These are phyloP conservation scores for Globisporangium nodosum DNA, from an alignment of 352 stramenopile genomes.

Conservation along the genomic window DNA sequence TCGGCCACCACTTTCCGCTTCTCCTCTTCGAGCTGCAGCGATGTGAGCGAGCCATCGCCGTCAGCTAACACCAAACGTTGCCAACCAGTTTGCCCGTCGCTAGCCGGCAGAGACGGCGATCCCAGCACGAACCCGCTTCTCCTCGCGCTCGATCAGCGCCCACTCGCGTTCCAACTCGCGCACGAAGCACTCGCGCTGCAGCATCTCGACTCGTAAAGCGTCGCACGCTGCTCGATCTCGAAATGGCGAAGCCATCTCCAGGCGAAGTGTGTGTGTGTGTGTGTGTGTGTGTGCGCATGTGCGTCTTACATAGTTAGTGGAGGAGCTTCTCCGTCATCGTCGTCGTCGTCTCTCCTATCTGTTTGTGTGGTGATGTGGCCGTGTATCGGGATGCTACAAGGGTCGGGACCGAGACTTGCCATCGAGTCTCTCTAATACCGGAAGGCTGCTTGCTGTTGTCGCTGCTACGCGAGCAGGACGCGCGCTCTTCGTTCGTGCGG, in stretches of 20 bases:
- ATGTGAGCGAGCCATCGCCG: neutral
- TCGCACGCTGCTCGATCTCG: neutral
- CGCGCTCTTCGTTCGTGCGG: neutral
- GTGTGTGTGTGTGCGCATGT: too few relatives aligned
- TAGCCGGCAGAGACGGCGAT: neutral
- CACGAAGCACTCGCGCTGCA: conserved; percentile 46
- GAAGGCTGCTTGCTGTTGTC: neutral
- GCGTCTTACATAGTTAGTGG: neutral
- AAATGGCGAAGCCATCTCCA: too few relatives aligned
- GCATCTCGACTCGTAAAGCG: conserved; percentile 14
- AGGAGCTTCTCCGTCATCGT: neutral
- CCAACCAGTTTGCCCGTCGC: neutral
- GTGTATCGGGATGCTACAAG: neutral
- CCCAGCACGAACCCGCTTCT: conserved; percentile 43
- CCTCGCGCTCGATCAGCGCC: conserved; percentile 42
- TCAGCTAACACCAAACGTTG: neutral
- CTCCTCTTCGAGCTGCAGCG: conserved; percentile 48
- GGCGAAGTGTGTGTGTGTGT: too few relatives aligned
- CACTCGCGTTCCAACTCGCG: conserved; percentile 62
- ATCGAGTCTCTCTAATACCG: conserved; percentile 1
- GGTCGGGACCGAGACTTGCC: neutral
- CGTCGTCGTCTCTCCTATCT: too few relatives aligned
- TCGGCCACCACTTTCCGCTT: conserved; percentile 73
- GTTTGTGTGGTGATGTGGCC: too few relatives aligned
- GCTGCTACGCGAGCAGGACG: too few relatives aligned